A percentile compares a stretch with the other conserved stretches of the same genome.
Conservation (phyloP, 108 stramenopile species). For the Cylindrotheca fusiformis region DNA sequence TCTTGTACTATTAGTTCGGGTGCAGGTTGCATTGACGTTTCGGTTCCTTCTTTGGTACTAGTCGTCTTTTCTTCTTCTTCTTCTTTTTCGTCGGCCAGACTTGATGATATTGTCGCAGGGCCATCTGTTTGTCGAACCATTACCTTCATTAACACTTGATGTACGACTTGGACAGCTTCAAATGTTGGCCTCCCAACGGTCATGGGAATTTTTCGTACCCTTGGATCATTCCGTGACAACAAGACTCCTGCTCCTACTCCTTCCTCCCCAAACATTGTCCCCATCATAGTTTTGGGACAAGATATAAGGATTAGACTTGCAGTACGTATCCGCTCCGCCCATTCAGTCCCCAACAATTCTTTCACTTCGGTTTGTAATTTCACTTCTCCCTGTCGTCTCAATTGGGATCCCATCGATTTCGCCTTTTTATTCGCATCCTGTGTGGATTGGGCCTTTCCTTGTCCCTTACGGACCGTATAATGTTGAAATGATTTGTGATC, state of each 20-base stretch:
- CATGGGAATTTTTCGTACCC: slow-evolving; percentile 74
- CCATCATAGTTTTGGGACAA: slow-evolving; percentile 53
- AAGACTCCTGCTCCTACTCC: neutral
- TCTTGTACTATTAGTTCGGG: no score
- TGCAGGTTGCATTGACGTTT: neutral
- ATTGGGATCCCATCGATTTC: slow-evolving; percentile 78
- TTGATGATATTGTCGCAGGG: neutral
- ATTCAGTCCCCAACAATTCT: slow-evolving; percentile 39
- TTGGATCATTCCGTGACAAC: slow-evolving; percentile 28
- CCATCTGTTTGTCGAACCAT: slow-evolving; percentile 11
- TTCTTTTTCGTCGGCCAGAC: neutral
- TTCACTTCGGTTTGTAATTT: slow-evolving; percentile 63
- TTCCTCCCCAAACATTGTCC: slow-evolving; percentile 21
- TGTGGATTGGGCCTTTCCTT: slow-evolving; percentile 82
- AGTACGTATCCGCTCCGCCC: slow-evolving; percentile 32
- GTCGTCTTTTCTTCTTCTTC: neutral
- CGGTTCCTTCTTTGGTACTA: neutral
- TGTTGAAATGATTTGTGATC: slow-evolving; percentile 57
- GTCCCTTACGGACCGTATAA: slow-evolving; percentile 85
- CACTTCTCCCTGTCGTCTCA: slow-evolving; percentile 79
- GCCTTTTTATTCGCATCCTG: slow-evolving; percentile 66
- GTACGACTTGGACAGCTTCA: slow-evolving; percentile 28
- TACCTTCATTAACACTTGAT: slow-evolving; percentile 45
- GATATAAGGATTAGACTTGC: slow-evolving; percentile 32
- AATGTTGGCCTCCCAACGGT: slow-evolving; percentile 75